Evolutionary conservation across 1,139 yeast genomes (phyloP), one percentile per base, ranked within the genome.

Genomic region (Citeromyces siamensis): DNA sequence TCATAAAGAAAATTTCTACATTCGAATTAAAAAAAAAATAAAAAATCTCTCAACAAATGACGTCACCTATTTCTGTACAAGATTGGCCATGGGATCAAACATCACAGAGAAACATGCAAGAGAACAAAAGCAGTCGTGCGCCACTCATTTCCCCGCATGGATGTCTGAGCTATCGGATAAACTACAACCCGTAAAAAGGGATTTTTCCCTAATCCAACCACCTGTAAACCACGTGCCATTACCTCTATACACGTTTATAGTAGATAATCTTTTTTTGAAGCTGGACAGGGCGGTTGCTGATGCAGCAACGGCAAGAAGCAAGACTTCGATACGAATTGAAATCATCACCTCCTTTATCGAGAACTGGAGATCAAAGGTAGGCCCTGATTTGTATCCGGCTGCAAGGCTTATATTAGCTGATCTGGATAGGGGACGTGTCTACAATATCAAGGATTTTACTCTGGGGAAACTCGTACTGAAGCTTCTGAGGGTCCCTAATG

Each of bases 331-430:
- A 54, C 66, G 59, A 45, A 53, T 41, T 39, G 55, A 45, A 42
- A 57, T 52, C 37, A 64, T 59, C 40, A 56, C 45, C 3, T 45
- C 53, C 12, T 88, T 83, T 51, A 62, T 82, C 35, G 53, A 59
- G 3, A 58, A 68, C 18, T 86, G 86, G 78, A 62, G 77, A 39
- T 58, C 60, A 10, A 71, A 72, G 22, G 79, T 83, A 3, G 95
- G 95, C 0, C 53, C 64, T 22, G 76, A 86, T 51, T 65, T 85
- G 4, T 77, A 67, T 46, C 90, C 93, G 0, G 75, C 77, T 1
- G 62, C 82, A 10, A 58, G 76, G 28, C 59, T 86, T 33, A 61
- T 75, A 3, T 56, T 79, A 17, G 90, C 94, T 0, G 71, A 72
- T 41, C 66, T 73, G 44, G 79, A 79, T 40, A 56, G 52, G 14